These are phyloP conservation scores for Yamadazyma sp. DNA, from an alignment of 805 yeast genomes.

Conservation along the genomic window DNA sequence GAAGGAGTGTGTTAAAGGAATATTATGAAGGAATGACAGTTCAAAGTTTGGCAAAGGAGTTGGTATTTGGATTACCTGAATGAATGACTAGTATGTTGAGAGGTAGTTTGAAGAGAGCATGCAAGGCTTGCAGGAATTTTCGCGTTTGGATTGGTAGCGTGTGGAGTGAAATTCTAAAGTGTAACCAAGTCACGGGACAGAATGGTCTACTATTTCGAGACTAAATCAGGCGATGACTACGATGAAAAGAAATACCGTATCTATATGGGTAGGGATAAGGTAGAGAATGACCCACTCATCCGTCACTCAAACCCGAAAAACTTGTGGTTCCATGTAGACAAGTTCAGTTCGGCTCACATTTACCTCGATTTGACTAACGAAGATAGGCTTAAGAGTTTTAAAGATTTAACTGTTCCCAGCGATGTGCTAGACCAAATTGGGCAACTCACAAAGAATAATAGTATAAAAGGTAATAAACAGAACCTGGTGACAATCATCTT, in stretches of 20 bases:
- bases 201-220: constrained; percentile 35
- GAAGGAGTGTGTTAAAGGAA: background rate
- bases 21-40: background rate
- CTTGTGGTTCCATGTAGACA: constrained; percentile 82
- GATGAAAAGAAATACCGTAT: constrained; percentile 32
- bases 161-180: background rate
- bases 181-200: background rate
- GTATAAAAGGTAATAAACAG: constrained; percentile 72
- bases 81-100: background rate
- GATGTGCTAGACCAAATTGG: constrained; percentile 51
- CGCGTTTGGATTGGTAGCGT: constrained; percentile 5
- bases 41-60: background rate
- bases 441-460: constrained; percentile 74
- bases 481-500: constrained; percentile 65
- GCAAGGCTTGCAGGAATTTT: constrained; percentile 1
- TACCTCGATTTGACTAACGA: constrained; percentile 51
- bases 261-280: constrained; percentile 74
- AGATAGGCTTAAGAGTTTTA: constrained; percentile 34
- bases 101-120: background rate
- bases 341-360: constrained; percentile 73
- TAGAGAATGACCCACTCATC: constrained; percentile 56
- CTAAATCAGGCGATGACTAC: constrained; percentile 20
- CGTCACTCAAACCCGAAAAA: constrained; percentile 65
- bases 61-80: too few species aligned
- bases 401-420: constrained; percentile 35